Evolutionary conservation across 192 early-diverging fungal species (phyloP).

Genomic region (Mortierella hygrophila): DNA sequence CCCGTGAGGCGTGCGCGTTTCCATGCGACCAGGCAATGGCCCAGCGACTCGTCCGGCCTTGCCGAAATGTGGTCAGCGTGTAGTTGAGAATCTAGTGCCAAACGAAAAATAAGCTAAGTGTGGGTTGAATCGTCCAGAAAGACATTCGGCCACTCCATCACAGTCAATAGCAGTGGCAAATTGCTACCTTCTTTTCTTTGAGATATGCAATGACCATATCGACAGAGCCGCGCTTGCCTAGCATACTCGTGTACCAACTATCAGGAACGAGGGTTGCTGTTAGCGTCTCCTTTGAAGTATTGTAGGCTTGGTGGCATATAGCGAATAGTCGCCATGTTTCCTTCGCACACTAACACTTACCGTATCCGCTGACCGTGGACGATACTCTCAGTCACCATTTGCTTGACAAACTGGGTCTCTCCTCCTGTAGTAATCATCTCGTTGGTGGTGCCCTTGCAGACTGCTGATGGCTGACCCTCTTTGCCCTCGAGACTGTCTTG

Average conservation of each 20-base stretch:
- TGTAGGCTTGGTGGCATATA: too few relatives aligned
- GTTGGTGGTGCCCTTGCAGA: slow-evolving; percentile 69
- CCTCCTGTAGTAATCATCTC: slow-evolving; percentile 90
- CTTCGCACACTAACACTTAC: slow-evolving; percentile 24
- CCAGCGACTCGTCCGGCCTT: slow-evolving; percentile 69
- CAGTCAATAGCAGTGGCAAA: too few relatives aligned
- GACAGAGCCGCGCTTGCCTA: slow-evolving; percentile 74
- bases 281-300: background rate
- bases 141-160: background rate
- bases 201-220: slow-evolving; percentile 55
- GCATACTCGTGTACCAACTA: slow-evolving; percentile 87
- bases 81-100: slow-evolving; percentile 62
- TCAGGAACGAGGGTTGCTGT: background rate
- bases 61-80: slow-evolving; percentile 65
- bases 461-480: slow-evolving; percentile 59
- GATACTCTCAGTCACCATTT: slow-evolving; percentile 79
- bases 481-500: slow-evolving; percentile 66
- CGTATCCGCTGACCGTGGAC: slow-evolving; percentile 1
- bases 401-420: slow-evolving; percentile 77
- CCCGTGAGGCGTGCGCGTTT: slow-evolving; percentile 48
- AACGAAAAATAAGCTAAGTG: slow-evolving; percentile 3
- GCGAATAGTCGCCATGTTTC: background rate
- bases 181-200: slow-evolving; percentile 55
- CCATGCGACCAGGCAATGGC: slow-evolving; percentile 70
- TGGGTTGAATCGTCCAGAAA: background rate